A percentile compares a stretch with the other conserved stretches of the same genome.
Conservation (phyloP, 352 stramenopile genomes). For the Phytophthora foliorum region DNA sequence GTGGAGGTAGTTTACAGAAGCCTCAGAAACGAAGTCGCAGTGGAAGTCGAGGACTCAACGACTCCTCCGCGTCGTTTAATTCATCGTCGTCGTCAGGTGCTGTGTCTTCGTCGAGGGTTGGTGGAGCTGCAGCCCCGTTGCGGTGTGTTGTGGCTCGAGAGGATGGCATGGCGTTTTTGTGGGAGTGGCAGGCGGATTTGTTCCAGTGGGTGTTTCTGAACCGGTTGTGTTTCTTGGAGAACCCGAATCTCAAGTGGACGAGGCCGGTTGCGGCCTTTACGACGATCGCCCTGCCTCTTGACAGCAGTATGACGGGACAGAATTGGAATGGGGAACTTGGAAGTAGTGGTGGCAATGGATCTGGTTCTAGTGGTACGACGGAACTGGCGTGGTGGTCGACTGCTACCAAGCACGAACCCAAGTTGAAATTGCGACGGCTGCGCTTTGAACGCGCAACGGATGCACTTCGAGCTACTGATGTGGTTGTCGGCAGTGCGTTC, state of each 20-base stretch:
- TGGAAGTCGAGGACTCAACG: conserved; percentile 18
- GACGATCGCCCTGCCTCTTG: conserved; percentile 48
- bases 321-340: background rate
- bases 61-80: conserved; percentile 18
- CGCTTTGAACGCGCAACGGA: conserved; percentile 74
- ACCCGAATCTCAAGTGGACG: conserved; percentile 88
- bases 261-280: conserved; percentile 72
- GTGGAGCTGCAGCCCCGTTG: conserved; percentile 40
- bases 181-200: conserved; percentile 86
- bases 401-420: conserved; percentile 66
- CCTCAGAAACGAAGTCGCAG: conserved; percentile 15
- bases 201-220: conserved; percentile 89
- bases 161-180: conserved; percentile 85
- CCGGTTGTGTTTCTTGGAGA: conserved; percentile 81
- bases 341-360: conserved; percentile 7
- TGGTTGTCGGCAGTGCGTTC: conserved; percentile 77
- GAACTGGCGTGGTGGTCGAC: conserved; percentile 86
- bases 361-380: conserved; percentile 38
- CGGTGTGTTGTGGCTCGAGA: conserved; percentile 81
- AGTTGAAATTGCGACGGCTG: conserved; percentile 75
- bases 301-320: conserved; percentile 7
- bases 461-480: conserved; percentile 79
- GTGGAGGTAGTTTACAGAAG: conserved; percentile 17
- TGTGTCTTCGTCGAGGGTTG: conserved; percentile 12
- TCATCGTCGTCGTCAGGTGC: conserved; percentile 19